Evolutionary conservation across 1,139 yeast species (phyloP), one percentile per base, ranked within the genome.

Genomic region (Sugiyamaella paludigena): DNA sequence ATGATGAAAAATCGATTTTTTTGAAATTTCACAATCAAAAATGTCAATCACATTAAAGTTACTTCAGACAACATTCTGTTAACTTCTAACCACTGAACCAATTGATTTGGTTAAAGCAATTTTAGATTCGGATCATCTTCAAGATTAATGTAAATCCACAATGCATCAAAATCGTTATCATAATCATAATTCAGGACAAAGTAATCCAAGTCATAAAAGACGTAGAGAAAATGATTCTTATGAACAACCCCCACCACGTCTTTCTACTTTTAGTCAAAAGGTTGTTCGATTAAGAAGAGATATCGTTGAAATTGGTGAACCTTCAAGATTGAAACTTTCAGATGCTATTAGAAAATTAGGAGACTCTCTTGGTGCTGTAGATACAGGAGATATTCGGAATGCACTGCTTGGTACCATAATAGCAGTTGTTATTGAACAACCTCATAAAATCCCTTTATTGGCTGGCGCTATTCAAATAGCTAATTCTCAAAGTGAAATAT

Each of bases 401-500:
- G 79, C 84, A 13, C 73, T 85, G 19, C 72, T 84, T 59, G 75
- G 76, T 46, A 85, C 89, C 1, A 67, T 88, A 30, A 76, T 76
- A 52, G 88, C 95, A 1, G 79, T 87, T 38, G 74, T 86, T 8
- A 69, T 78, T 36, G 98, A 92, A 67, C 97, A 91, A 67, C 98
- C 98, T 0, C 96, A 91, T 58, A 92, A 91, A 65, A 79, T 84
- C 52, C 80, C 83, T 26, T 79, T 84, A 24, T 70, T 91, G 52
- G 78, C 88, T 30, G 81, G 84, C n/a, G 75, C 88, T 56, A 71
- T 91, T 9, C 76, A 84, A 58, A 74, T 84, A 32, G 82, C 88
- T 50, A 84, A 85, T 67, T 75, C 85, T 12, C 78, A 78, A 55
- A 83, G 83, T 65, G 77, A 79, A 44, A 74, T 79, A 36, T 82